A percentile compares a stretch with the other conserved stretches of the same genome.
These are phyloP conservation scores for Plasmodiophora brassicae DNA, from an alignment of 208 protist species.

Conservation along the genomic window DNA sequence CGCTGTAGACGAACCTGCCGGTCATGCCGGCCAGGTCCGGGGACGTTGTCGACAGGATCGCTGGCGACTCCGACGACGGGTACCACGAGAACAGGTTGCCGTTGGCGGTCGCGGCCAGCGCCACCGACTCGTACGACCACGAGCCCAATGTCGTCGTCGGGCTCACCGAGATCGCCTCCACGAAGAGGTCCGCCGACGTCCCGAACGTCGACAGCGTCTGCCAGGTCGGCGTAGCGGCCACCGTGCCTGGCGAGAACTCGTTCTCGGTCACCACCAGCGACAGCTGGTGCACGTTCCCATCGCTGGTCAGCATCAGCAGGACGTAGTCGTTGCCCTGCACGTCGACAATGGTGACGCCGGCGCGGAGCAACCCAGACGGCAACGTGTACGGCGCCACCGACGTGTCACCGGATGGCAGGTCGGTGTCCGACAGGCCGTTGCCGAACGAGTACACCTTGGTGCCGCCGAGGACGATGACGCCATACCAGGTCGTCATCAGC, in stretches of 20 bases:
- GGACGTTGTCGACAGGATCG: not conserved
- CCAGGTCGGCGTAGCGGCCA: too few species aligned
- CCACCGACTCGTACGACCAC: not conserved
- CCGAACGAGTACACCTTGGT: not conserved
- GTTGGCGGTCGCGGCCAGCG: not conserved
- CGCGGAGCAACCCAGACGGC: not conserved
- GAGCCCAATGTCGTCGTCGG: too few species aligned
- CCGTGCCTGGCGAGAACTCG: too few species aligned
- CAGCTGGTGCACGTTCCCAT: not conserved
- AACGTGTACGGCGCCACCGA: not conserved
- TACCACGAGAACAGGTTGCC: not conserved
- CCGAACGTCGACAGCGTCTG: too few species aligned
- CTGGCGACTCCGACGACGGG: not conserved
- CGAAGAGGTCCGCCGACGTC: too few species aligned
- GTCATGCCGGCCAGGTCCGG: not conserved
- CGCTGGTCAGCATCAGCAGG: not conserved
- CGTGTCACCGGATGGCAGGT: not conserved
- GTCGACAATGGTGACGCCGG: not conserved
- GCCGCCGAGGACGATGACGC: not conserved
- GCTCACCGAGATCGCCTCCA: too few species aligned
- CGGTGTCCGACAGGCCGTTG: not conserved
- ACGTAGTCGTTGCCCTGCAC: not conserved
- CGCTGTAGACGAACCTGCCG: not conserved
- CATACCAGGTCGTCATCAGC: not conserved
- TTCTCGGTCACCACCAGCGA: too few species aligned